A percentile compares a stretch with the other conserved stretches of the same genome.
These are phyloP conservation scores for Paxillus involutus DNA, from an alignment of 768 basidiomycete genomes.

Conservation along the genomic window DNA sequence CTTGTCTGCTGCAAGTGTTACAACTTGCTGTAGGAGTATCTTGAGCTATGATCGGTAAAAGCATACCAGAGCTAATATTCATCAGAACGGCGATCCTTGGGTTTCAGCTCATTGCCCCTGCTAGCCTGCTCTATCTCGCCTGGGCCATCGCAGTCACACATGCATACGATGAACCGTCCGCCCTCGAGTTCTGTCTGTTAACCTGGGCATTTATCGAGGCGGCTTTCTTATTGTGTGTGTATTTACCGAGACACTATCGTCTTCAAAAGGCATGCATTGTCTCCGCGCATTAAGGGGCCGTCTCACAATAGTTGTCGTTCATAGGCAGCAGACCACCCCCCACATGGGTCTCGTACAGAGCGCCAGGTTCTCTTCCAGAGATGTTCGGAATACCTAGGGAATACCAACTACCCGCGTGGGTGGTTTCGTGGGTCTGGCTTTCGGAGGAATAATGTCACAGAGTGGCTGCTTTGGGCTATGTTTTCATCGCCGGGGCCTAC, in stretches of 20 bases:
- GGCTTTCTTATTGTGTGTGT: conserved; percentile 49
- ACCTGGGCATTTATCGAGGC: conserved; percentile 43
- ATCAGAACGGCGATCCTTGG: conserved; percentile 45
- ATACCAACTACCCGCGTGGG: conserved; percentile 37
- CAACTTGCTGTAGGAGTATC: no score
- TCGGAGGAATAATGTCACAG: conserved; percentile 47
- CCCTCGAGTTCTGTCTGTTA: conserved; percentile 18
- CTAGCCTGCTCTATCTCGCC: conserved; percentile 41
- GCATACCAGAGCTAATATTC: conserved; percentile 50
- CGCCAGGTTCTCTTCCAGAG: conserved; percentile 49
- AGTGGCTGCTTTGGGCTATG: conserved; percentile 69
- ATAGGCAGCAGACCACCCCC: conserved; percentile 39
- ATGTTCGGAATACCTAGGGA: conserved; percentile 34
- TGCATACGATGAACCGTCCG: background rate
- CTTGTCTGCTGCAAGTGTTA: no score
- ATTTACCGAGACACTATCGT: conserved; percentile 42
- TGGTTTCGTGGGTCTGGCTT: conserved; percentile 51
- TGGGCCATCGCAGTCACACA: conserved; percentile 15
- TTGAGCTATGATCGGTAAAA: conserved; percentile 48
- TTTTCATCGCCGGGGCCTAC: conserved; percentile 43
- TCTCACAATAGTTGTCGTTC: background rate
- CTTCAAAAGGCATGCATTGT: conserved; percentile 44
- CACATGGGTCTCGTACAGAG: conserved; percentile 35
- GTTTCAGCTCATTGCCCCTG: conserved; percentile 51
- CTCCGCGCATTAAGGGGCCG: background rate